Percentiles rank a stretch among this genome's conserved stretches.
Conservation (phyloP, 805 yeast genomes). For the Blastobotrys americana region DNA sequence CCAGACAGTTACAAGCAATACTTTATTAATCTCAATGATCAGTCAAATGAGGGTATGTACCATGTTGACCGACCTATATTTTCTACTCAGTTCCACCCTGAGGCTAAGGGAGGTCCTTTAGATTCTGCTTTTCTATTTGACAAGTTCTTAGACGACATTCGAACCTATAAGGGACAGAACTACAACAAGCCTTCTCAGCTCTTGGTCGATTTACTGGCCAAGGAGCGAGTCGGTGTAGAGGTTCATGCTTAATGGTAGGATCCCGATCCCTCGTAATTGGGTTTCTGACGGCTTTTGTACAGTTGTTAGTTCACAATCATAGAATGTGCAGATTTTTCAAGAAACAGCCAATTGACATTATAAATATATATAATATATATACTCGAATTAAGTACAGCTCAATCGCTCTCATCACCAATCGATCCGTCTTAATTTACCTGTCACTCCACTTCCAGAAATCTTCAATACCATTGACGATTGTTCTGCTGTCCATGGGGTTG, state of each 20-base stretch:
- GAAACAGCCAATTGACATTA: neutral
- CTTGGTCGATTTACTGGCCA: constrained; percentile 35
- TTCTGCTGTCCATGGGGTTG: constrained; percentile 9
- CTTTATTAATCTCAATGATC: constrained; percentile 89
- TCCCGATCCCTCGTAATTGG: no score
- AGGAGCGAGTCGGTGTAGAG: constrained; percentile 39
- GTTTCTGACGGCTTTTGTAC: no score
- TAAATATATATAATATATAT: neutral
- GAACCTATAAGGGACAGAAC: constrained; percentile 40
- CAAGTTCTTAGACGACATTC: constrained; percentile 70
- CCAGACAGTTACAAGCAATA: constrained; percentile 75
- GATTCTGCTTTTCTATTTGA: constrained; percentile 90
- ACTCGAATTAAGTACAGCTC: neutral
- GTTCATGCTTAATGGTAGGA: constrained; percentile 24
- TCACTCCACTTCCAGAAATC: neutral
- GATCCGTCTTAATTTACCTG: neutral
- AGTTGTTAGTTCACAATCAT: no score
- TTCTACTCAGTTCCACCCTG: constrained; percentile 98
- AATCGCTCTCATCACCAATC: no score
- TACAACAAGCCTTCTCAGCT: constrained; percentile 38
- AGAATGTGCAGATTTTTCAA: neutral
- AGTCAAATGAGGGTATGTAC: constrained; percentile 96
- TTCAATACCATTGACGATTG: constrained; percentile 21
- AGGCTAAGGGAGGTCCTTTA: constrained; percentile 97
- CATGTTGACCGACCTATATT: constrained; percentile 83